These are phyloP conservation scores for Aspergillus sp. DNA, from an alignment of 2,329 filamentous ascomycete genomes.

Conservation along the genomic window DNA sequence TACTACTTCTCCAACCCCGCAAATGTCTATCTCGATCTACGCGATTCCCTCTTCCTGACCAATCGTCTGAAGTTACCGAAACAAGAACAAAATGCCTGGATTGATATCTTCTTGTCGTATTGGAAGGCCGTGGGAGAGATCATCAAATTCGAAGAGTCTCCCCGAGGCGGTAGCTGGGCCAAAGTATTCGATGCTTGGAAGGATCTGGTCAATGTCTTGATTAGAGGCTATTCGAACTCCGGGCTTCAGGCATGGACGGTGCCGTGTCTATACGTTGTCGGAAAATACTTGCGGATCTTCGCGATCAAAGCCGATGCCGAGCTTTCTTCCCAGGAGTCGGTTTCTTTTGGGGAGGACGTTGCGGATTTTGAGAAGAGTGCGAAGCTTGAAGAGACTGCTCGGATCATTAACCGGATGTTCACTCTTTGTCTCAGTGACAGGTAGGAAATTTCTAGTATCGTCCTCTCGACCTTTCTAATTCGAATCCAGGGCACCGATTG, in stretches of 20 bases:
- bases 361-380: conserved; percentile 74
- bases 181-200: conserved; percentile 86
- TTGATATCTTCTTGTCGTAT: conserved; percentile 75
- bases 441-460: conserved; percentile 46
- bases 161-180: conserved; percentile 61
- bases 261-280: conserved; percentile 80
- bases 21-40: conserved; percentile 64
- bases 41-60: conserved; percentile 63
- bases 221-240: conserved; percentile 72
- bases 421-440: conserved; percentile 84
- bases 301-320: conserved; percentile 87
- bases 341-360: conserved; percentile 58
- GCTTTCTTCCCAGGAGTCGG: conserved; percentile 44
- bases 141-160: conserved; percentile 57
- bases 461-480: not conserved
- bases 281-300: conserved; percentile 80
- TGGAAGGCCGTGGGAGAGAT: conserved; percentile 79
- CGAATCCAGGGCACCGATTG: conserved; percentile 64
- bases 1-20: conserved; percentile 65
- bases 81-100: conserved; percentile 74
- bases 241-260: conserved; percentile 87
- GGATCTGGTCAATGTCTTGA: conserved; percentile 69
- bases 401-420: conserved; percentile 88
- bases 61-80: conserved; percentile 53
- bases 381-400: conserved; percentile 83